A percentile compares a stretch with the other conserved stretches of the same genome.
These are phyloP conservation scores for Hanseniaspora sp. DNA, from an alignment of 1,139 yeast species.

Conservation along the genomic window DNA sequence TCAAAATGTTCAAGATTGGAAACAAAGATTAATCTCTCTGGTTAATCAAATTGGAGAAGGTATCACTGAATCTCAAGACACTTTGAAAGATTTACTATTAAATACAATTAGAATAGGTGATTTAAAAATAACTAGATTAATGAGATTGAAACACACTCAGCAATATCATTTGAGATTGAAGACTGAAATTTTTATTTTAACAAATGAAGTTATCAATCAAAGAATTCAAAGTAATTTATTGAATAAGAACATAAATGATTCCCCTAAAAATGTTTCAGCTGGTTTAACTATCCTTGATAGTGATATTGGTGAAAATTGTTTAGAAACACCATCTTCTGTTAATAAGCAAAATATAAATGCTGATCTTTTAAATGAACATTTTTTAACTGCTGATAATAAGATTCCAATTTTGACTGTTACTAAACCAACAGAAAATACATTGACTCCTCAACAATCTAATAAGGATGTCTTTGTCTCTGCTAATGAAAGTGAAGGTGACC, in stretches of 20 bases:
- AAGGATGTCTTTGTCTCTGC: neutral
- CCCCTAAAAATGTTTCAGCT: conserved; percentile 3
- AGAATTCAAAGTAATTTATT: conserved; percentile 39
- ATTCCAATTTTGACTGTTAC: neutral
- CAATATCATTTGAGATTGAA: conserved; percentile 73
- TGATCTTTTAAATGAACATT: neutral
- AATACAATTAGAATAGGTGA: conserved; percentile 6
- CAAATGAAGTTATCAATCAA: conserved; percentile 52
- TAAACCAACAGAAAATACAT: neutral
- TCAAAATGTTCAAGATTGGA: conserved; percentile 43
- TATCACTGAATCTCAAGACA: conserved; percentile 4
- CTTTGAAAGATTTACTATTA: neutral
- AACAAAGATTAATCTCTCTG: conserved; percentile 32
- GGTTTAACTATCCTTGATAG: neutral
- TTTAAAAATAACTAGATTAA: conserved; percentile 59
- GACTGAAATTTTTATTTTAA: conserved; percentile 66
- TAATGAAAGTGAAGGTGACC: conserved; percentile 3
- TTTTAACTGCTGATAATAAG: neutral
- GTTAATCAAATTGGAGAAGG: conserved; percentile 21
- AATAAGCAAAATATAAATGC: neutral
- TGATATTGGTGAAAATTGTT: neutral
- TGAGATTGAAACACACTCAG: conserved; percentile 63
- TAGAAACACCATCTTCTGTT: neutral
- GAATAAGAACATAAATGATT: conserved; percentile 27
- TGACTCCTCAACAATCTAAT: neutral